These are phyloP conservation scores for Penicillium corylophilum DNA, from an alignment of 2,329 filamentous ascomycete genomes.

Conservation along the genomic window DNA sequence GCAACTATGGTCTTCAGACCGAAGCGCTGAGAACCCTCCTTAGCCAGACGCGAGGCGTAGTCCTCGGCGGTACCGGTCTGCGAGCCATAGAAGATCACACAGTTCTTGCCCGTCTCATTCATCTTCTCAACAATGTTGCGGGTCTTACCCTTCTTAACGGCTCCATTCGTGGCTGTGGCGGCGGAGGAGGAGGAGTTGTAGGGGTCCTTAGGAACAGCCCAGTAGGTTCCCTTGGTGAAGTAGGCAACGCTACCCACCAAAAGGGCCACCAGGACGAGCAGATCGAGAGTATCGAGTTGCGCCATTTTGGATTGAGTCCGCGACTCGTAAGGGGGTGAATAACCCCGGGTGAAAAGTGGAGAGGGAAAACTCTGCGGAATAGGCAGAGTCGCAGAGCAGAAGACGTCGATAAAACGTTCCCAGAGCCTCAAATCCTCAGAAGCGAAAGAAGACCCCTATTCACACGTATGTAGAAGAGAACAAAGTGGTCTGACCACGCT, in stretches of 20 bases:
- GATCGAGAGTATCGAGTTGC: constrained; percentile 92
- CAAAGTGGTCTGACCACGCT: constrained; percentile 22
- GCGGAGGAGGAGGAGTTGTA: constrained; percentile 69
- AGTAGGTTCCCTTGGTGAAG: constrained; percentile 96
- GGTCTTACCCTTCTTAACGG: constrained; percentile 76
- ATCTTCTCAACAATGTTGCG: constrained; percentile 94
- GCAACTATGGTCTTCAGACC: constrained; percentile 98
- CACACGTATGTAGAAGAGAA: constrained; percentile 8
- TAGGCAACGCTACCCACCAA: constrained; percentile 87
- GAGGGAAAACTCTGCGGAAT: neutral
- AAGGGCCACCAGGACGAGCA: constrained; percentile 83
- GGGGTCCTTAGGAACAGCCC: constrained; percentile 77
- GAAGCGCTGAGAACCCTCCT: constrained; percentile 95
- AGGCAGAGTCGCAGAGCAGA: neutral
- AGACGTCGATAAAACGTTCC: neutral
- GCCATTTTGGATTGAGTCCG: constrained; percentile 61
- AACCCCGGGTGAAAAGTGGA: neutral
- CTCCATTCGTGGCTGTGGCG: constrained; percentile 60
- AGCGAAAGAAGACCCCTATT: constrained; percentile 11
- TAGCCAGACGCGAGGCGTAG: constrained; percentile 91
- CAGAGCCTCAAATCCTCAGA: neutral
- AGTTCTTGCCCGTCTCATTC: constrained; percentile 94
- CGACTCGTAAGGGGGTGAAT: neutral
- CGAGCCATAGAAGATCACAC: constrained; percentile 96
- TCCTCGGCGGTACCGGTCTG: constrained; percentile 98